Evolutionary conservation across 805 yeast species (phyloP).

Genomic region (Kluyveromyces siamensis): DNA sequence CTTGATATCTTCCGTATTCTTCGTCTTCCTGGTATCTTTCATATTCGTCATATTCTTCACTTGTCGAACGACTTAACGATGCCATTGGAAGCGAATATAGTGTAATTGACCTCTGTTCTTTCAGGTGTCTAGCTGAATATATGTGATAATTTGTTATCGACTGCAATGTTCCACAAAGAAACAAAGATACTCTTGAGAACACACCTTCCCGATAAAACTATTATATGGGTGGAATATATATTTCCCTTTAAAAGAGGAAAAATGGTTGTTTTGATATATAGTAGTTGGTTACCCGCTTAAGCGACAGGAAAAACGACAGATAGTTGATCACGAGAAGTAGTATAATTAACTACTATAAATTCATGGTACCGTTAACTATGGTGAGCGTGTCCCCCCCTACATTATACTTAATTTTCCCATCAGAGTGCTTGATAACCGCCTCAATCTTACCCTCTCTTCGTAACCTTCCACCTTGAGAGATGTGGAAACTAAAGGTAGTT

Average conservation of each 20-base stretch:
- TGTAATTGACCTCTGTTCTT: not conserved
- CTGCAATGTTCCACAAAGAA: too few species aligned
- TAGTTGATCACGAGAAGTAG: not conserved
- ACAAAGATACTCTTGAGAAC: too few species aligned
- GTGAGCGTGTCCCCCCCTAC: conserved; percentile 37
- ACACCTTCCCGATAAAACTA: too few species aligned
- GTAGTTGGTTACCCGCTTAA: not conserved
- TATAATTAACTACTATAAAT: too few species aligned
- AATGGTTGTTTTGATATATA: too few species aligned
- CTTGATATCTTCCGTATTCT: not conserved
- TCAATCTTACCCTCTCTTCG: conserved; percentile 32
- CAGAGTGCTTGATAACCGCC: conserved; percentile 16
- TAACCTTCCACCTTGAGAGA: conserved; percentile 34
- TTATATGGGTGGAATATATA: too few species aligned
- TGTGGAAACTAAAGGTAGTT: conserved; percentile 12
- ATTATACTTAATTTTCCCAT: conserved; percentile 11
- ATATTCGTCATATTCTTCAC: not conserved
- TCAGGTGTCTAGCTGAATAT: too few species aligned
- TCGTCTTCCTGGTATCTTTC: not conserved
- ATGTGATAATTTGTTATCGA: too few species aligned
- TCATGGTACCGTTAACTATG: conserved; percentile 28
- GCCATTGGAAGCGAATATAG: not conserved
- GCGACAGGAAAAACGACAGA: not conserved
- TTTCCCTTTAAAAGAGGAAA: too few species aligned
- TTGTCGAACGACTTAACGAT: not conserved